A percentile compares a stretch with the other conserved stretches of the same genome.
These are phyloP conservation scores for Picea glauca DNA, from an alignment of 75 land plant species.

Conservation along the genomic window DNA sequence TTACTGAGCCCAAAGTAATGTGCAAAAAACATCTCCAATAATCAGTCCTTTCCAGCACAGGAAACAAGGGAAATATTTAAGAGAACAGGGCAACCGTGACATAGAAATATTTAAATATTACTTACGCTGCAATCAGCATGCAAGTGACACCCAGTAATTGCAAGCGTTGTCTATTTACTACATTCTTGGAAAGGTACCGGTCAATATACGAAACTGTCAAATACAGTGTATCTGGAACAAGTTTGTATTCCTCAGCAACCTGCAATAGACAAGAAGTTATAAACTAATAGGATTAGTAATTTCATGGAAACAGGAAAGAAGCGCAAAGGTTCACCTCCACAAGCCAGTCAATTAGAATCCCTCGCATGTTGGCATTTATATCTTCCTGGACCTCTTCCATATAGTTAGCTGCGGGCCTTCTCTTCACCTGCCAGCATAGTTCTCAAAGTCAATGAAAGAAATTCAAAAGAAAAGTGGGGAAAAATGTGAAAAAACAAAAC, in stretches of 20 bases:
- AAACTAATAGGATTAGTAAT: neutral
- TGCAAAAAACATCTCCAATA: constrained; percentile 56
- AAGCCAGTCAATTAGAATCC: constrained; percentile 82
- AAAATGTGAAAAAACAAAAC: too few relatives aligned
- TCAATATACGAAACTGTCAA: constrained; percentile 77
- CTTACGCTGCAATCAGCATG: constrained; percentile 94
- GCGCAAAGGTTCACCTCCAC: constrained; percentile 55
- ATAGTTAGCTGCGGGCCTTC: constrained; percentile 46
- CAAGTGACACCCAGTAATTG: constrained; percentile 80
- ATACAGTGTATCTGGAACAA: constrained; percentile 85
- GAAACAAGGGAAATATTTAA: constrained; percentile 72
- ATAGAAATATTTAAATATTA: neutral
- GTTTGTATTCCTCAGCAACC: constrained; percentile 86
- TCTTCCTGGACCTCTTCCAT: constrained; percentile 70
- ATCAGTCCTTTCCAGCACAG: constrained; percentile 61
- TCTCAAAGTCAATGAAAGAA: neutral
- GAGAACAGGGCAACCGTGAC: constrained; percentile 74
- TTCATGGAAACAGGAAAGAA: neutral
- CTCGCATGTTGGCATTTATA: constrained; percentile 67
- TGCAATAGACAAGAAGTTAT: constrained; percentile 16
- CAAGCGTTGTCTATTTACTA: constrained; percentile 54
- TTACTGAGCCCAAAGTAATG: constrained; percentile 57
- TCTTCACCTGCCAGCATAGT: constrained; percentile 74
- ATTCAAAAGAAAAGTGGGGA: neutral
- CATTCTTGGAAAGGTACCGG: constrained; percentile 68